Percentiles rank a stretch among this genome's conserved stretches.
Conservation (phyloP, 257 asterid species). For the Sherardia arvensis region DNA sequence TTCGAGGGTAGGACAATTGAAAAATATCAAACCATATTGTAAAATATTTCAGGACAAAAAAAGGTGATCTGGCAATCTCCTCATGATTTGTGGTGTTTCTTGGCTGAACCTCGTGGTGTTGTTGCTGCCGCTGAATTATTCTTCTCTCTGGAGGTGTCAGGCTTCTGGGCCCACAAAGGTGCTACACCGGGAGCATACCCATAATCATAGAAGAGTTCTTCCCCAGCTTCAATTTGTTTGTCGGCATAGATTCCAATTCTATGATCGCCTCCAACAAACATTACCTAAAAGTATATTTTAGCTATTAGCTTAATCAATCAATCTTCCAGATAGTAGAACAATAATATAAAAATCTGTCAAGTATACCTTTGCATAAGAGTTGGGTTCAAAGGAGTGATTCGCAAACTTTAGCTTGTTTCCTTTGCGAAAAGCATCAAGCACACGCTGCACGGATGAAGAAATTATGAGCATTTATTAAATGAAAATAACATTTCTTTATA, state of each 20-base stretch:
- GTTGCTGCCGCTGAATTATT: conserved; percentile 31
- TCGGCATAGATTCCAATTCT: conserved; percentile 93
- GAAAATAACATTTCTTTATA: too few relatives aligned
- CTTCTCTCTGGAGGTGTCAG: conserved; percentile 42
- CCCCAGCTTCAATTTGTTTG: conserved; percentile 68
- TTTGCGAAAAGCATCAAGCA: conserved; percentile 88
- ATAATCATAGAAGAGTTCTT: conserved; percentile 87
- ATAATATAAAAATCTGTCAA: not conserved
- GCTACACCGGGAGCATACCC: conserved; percentile 89
- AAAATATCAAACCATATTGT: not conserved
- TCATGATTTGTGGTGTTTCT: conserved; percentile 80
- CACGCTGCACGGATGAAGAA: conserved; percentile 45
- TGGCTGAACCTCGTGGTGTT: conserved; percentile 56
- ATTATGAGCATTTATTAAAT: not conserved
- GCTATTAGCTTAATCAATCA: conserved; percentile 8
- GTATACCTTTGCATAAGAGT: conserved; percentile 81
- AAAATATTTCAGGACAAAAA: not conserved
- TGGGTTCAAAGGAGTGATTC: conserved; percentile 87
- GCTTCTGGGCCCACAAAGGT: conserved; percentile 80
- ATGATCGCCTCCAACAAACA: conserved; percentile 91
- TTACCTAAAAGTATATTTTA: conserved; percentile 37
- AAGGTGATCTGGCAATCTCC: not conserved
- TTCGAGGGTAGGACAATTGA: not conserved
- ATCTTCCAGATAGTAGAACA: conserved; percentile 1
- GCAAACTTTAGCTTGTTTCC: conserved; percentile 95